phyloP scores from a whole-genome alignment of 331 rosid genomes.

The Acacia concinna region DNA sequence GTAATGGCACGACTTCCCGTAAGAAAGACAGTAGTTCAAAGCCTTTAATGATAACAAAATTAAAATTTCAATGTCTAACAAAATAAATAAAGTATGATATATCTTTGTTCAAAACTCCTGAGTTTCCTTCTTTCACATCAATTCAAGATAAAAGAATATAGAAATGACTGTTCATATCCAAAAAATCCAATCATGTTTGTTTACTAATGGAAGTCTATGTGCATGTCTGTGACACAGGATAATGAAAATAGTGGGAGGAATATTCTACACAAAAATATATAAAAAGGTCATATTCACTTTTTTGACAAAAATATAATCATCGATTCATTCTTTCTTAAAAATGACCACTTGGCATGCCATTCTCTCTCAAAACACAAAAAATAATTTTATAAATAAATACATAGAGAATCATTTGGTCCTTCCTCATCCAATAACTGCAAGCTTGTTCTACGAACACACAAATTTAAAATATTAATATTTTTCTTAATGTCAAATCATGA shows the following conservation, averaged over 20 bases:
- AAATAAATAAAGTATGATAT: no score
- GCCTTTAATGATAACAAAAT: no score
- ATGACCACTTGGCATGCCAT: background rate
- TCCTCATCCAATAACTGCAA: background rate
- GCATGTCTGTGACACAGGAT: background rate
- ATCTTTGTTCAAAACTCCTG: no score
- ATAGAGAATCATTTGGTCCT: background rate
- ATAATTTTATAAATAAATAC: background rate
- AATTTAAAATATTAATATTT: background rate
- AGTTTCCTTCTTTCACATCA: no score
- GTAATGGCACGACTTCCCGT: no score
- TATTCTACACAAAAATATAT: background rate
- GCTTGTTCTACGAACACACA: background rate
- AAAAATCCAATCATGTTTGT: no score
- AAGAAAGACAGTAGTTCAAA: no score
- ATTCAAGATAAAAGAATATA: no score
- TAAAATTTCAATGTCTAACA: no score
- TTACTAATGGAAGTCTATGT: background rate
- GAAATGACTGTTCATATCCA: no score
- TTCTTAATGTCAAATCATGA: conserved; percentile 1
- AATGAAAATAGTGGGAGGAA: background rate
- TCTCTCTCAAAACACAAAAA: background rate
- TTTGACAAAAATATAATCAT: conserved; percentile 5
- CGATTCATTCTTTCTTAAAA: background rate
- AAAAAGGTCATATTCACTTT: background rate